These are phyloP conservation scores for Chaetomium cochliodes DNA, from an alignment of 495 filamentous ascomycete genomes.

Conservation along the genomic window DNA sequence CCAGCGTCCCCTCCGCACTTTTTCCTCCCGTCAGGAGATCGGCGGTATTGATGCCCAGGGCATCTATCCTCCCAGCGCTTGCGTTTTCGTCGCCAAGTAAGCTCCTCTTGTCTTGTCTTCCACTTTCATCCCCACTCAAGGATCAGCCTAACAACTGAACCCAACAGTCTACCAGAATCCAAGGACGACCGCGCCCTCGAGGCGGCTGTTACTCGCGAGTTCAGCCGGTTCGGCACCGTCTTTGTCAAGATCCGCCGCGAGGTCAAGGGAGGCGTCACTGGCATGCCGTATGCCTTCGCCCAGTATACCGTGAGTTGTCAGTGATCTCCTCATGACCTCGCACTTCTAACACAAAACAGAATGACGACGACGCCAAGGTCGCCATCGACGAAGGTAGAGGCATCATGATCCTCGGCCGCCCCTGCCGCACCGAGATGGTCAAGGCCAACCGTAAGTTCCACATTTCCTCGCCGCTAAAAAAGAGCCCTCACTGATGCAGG, in stretches of 20 bases:
- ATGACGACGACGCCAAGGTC: constrained; percentile 45
- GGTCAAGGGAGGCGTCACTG: constrained; percentile 54
- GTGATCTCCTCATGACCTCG: background rate
- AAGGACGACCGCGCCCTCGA: constrained; percentile 52
- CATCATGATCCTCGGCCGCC: constrained; percentile 53
- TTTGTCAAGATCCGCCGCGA: constrained; percentile 66
- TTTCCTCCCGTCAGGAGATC: constrained; percentile 16
- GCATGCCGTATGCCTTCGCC: constrained; percentile 64
- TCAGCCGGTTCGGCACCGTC: constrained; percentile 53
- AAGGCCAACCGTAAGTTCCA: constrained; percentile 55
- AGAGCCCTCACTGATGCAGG: constrained; percentile 19
- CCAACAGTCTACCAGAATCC: constrained; percentile 41
- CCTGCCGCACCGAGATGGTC: constrained; percentile 56
- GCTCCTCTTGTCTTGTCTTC: constrained; percentile 26
- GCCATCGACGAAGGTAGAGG: constrained; percentile 51
- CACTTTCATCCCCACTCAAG: background rate
- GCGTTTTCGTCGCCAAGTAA: constrained; percentile 67
- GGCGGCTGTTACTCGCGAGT: constrained; percentile 51
- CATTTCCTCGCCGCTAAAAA: background rate
- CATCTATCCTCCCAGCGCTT: constrained; percentile 53
- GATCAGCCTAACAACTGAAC: constrained; percentile 12
- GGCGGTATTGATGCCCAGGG: constrained; percentile 53
- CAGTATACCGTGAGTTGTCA: constrained; percentile 56
- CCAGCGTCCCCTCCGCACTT: background rate
- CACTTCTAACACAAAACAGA: constrained; percentile 29